phyloP scores from a whole-genome alignment of 257 asterid genomes.

The Coffea canephora region DNA sequence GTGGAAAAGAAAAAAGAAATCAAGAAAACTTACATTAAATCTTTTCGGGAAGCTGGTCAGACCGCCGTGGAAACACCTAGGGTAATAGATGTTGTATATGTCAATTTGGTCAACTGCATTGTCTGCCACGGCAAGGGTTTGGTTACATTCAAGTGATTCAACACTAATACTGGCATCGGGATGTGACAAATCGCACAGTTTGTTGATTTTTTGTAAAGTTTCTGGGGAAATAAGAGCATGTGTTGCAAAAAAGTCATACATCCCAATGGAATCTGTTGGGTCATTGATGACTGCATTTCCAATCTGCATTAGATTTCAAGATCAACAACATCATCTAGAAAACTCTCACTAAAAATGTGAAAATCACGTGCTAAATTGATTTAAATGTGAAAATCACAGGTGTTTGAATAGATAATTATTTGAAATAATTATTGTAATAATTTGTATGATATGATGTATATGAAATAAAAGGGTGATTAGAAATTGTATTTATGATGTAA shows the following conservation, averaged over 20 bases:
- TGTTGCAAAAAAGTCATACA: slow-evolving; percentile 57
- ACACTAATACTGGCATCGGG: slow-evolving; percentile 17
- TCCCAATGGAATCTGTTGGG: slow-evolving; percentile 58
- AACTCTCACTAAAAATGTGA: no score
- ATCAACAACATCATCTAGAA: neutral
- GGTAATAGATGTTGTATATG: slow-evolving; percentile 62
- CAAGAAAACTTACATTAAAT: slow-evolving; percentile 22
- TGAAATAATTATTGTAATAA: no score
- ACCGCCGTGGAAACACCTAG: slow-evolving; percentile 40
- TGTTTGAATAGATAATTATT: no score
- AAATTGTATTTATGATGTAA: no score
- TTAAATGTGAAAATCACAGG: no score
- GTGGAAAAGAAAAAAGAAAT: neutral
- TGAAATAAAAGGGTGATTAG: no score
- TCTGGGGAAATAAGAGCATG: slow-evolving; percentile 70
- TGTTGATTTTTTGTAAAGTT: slow-evolving; percentile 20
- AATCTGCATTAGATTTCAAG: slow-evolving; percentile 35
- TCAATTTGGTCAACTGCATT: slow-evolving; percentile 20
- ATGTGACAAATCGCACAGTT: slow-evolving; percentile 48
- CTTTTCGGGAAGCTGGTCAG: slow-evolving; percentile 48
- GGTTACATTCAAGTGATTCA: slow-evolving; percentile 29
- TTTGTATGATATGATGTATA: no score
- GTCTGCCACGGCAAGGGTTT: slow-evolving; percentile 22
- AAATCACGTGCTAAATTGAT: no score
- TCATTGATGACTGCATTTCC: slow-evolving; percentile 79